Conservation (phyloP, 2,329 filamentous ascomycete species). For the Arachnomyces sp. region DNA sequence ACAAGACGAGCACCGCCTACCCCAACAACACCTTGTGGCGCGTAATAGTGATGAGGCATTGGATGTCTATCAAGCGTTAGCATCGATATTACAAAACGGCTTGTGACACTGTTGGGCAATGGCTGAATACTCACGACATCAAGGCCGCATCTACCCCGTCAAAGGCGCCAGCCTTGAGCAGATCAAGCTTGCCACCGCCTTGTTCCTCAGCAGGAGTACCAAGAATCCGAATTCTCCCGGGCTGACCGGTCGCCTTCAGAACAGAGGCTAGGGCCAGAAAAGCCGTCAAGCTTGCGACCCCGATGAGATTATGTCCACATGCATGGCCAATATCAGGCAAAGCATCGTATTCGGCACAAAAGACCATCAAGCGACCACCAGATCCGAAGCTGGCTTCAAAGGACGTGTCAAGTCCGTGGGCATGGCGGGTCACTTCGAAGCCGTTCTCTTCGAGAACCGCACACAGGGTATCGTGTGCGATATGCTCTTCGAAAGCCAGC, state of each 20-base stretch:
- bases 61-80: too few relatives aligned
- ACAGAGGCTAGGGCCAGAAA: slow-evolving; percentile 42
- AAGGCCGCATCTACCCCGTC: slow-evolving; percentile 34
- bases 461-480: slow-evolving; percentile 46
- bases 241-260: slow-evolving; percentile 34
- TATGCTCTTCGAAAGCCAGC: slow-evolving; percentile 44
- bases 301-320: slow-evolving; percentile 35
- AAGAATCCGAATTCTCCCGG: slow-evolving; percentile 28
- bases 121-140: too few relatives aligned
- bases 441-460: slow-evolving; percentile 38
- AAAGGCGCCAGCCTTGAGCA: slow-evolving; percentile 40
- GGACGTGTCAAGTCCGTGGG: slow-evolving; percentile 46
- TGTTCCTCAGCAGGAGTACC: slow-evolving; percentile 35
- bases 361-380: too few relatives aligned
- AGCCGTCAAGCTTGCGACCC: slow-evolving; percentile 27
- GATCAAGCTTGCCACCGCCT: slow-evolving; percentile 32
- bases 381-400: too few relatives aligned
- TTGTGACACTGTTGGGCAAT: too few relatives aligned
- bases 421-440: slow-evolving; percentile 41
- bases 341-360: slow-evolving; percentile 40
- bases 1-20: too few relatives aligned
- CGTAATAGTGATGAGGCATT: too few relatives aligned
- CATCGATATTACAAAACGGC: too few relatives aligned
- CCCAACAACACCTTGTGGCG: too few relatives aligned
- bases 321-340: slow-evolving; percentile 34